phyloP scores from a whole-genome alignment of 2,329 filamentous ascomycete genomes.

The Epichloe brachyelytri region DNA sequence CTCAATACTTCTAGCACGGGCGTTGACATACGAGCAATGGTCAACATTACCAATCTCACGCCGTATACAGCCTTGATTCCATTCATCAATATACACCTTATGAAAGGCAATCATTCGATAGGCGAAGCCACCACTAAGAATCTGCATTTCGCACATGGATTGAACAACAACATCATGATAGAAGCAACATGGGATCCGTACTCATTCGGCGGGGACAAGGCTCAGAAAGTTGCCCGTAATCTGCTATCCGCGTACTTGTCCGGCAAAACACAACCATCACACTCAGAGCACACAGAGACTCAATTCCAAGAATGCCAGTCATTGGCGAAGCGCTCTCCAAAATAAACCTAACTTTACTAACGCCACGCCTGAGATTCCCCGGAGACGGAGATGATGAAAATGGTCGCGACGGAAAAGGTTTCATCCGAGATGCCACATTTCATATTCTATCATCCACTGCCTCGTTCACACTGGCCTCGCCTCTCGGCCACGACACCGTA shows the following conservation, averaged over 20 bases:
- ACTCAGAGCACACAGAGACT: conserved; percentile 55
- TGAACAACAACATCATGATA: conserved; percentile 58
- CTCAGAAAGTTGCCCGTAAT: conserved; percentile 50
- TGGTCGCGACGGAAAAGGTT: conserved; percentile 36
- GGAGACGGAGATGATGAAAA: conserved; percentile 20
- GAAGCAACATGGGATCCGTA: conserved; percentile 63
- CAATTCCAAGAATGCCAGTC: conserved; percentile 59
- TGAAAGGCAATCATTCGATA: conserved; percentile 60
- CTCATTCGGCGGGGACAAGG: conserved; percentile 45
- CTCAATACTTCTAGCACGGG: conserved; percentile 59
- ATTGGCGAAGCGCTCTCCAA: conserved; percentile 61
- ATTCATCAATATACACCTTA: conserved; percentile 61
- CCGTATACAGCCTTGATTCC: conserved; percentile 75
- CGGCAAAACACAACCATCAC: conserved; percentile 74
- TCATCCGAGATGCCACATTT: conserved; percentile 77
- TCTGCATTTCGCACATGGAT: conserved; percentile 50
- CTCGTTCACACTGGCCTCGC: conserved; percentile 70
- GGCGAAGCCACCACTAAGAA: conserved; percentile 61
- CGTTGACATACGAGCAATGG: conserved; percentile 53
- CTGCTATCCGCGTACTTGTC: conserved; percentile 80
- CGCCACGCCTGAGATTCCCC: conserved; percentile 53
- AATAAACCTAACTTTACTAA: conserved; percentile 57
- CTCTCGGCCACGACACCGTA: conserved; percentile 58
- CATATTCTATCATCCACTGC: conserved; percentile 81
- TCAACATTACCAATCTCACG: conserved; percentile 87